Base-by-base conservation (phyloP, 176 grass and related monocot species). In the Rhynchospora pubera region DNA sequence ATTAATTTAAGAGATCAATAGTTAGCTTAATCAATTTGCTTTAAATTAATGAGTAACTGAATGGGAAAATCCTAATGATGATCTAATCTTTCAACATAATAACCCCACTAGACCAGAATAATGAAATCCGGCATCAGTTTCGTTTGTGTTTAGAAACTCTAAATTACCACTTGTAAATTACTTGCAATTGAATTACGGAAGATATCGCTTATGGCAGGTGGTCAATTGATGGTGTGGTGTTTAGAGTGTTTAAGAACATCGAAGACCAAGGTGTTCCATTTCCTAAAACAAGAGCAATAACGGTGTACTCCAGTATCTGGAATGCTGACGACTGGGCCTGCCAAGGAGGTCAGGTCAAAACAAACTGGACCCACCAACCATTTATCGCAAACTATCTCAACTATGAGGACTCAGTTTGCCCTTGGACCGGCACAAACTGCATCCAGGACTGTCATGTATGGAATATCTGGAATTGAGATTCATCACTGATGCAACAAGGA, bases 291-390 rank as follows among this genome's bases (percentile, higher is more conserved):
- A 88, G 82, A 66, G 87, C 90, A 11, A 94, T 92, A 92, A 84
- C 70, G 59, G 86, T 77, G 13, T 94, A 92, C 90, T 88, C 85
- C 2, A 97, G 94, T 91, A 90, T 94, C 47, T 94, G 94, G 94
- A 86, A 90, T n/a, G 94, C 94, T 15, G 91, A 93, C 19, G 87
- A 91, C 62, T 97, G 94, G 94, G 91, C 94, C 4, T 89, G 86
- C n/a, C 87, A 92, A 81, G 92, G 88, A 10, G 94, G 92, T 6
- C 76, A 73, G 5, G 76, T 92, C 60, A 92, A 87, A 82, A 73
- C 90, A 5, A 90, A 97, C 71, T 97, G 94, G 94, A 88, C 1
- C 52, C 73, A 81, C 18, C 85, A 88, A 15, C 92, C 90, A 0
- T 97, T 97, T 60, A 80, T 94, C 21, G 92, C 92, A 16, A 88